Evolutionary conservation across 352 stramenopile genomes (phyloP).

Genomic region (Globisporangium carolinianum): DNA sequence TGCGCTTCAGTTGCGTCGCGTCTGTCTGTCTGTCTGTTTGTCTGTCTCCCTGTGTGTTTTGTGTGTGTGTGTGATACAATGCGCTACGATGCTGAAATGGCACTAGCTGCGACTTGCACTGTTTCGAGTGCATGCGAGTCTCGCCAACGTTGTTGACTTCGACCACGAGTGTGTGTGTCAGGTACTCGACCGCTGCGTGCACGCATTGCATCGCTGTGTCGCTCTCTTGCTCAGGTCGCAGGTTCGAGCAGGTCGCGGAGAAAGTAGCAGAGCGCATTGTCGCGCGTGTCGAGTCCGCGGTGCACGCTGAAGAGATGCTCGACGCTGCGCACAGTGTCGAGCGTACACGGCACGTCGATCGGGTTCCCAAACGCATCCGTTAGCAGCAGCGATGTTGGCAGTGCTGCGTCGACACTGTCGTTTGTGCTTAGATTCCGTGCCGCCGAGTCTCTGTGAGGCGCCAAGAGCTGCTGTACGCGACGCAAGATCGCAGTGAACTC

Average conservation of each 20-base stretch:
- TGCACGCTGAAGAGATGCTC: constrained; percentile 45
- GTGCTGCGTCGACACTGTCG: background rate
- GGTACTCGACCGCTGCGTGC: too few relatives aligned
- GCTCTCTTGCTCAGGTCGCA: background rate
- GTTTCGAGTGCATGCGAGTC: too few relatives aligned
- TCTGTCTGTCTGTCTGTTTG: too few relatives aligned
- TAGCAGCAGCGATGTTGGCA: background rate
- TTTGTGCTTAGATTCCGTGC: background rate
- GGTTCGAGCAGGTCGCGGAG: constrained; percentile 53
- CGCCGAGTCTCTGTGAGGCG: background rate
- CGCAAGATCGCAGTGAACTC: constrained; percentile 22
- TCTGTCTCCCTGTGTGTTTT: too few relatives aligned
- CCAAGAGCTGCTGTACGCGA: constrained; percentile 37
- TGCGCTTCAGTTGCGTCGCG: background rate
- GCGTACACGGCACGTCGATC: constrained; percentile 33
- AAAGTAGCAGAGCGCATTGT: constrained; percentile 70
- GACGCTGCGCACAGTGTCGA: constrained; percentile 37
- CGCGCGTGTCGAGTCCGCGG: constrained; percentile 25
- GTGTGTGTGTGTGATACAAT: too few relatives aligned
- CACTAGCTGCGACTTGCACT: too few relatives aligned
- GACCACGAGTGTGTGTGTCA: too few relatives aligned
- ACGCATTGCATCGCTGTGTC: too few relatives aligned
- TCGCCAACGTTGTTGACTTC: too few relatives aligned
- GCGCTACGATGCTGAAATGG: too few relatives aligned
- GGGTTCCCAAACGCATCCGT: constrained; percentile 40